Conservation (phyloP, 495 filamentous ascomycete genomes). For the Hypoxylon trugodes region DNA sequence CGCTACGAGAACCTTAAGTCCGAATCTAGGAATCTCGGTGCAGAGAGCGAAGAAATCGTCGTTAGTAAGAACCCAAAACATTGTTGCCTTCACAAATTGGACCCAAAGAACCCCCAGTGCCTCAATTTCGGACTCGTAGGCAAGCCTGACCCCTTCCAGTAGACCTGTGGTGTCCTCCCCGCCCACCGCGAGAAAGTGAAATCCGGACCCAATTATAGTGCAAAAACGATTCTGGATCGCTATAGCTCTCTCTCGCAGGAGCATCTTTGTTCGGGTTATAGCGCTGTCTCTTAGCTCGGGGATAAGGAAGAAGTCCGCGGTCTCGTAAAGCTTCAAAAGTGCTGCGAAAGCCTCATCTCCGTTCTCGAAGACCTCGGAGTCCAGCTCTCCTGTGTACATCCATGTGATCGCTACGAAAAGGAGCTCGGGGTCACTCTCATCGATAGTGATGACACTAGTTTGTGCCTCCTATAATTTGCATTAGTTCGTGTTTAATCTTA, state of each 20-base stretch:
- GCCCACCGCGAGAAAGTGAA: not conserved
- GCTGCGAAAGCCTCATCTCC: not conserved
- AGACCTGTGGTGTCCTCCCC: not conserved
- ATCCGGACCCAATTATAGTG: too few species aligned
- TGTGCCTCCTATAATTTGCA: not conserved
- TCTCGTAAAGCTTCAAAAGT: not conserved
- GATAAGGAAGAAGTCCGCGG: not conserved
- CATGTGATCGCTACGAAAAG: not conserved
- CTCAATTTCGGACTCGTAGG: not conserved
- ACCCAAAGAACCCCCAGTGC: not conserved
- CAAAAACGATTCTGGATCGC: too few species aligned
- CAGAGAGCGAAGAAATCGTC: not conserved
- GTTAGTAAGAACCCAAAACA: not conserved
- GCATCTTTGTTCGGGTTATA: not conserved
- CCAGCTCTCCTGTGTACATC: not conserved
- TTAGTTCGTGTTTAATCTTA: too few species aligned
- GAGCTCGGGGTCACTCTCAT: not conserved
- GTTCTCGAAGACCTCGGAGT: not conserved
- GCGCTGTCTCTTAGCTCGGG: not conserved
- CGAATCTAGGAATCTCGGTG: not conserved
- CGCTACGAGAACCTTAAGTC: not conserved
- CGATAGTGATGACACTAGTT: not conserved
- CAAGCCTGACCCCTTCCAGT: not conserved
- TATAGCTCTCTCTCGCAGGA: not conserved
- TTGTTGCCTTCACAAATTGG: not conserved